Evolutionary conservation across 768 basidiomycete species (phyloP).

Genomic region (Pleurotus platypus): DNA sequence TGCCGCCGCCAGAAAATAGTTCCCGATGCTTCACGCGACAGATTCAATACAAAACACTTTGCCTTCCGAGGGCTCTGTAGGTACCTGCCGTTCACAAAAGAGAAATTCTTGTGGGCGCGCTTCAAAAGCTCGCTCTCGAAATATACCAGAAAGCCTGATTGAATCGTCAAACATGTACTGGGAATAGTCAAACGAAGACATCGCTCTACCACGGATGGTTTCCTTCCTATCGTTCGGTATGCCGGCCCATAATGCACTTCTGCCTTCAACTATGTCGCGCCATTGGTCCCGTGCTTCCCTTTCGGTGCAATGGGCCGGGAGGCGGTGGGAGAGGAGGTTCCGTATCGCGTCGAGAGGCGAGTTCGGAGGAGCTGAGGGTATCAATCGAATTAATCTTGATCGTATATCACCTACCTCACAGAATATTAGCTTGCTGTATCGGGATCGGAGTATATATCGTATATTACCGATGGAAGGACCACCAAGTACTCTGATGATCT

Average conservation of each 20-base stretch:
- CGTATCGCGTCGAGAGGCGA: conserved; percentile 75
- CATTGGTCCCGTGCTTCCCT: conserved; percentile 84
- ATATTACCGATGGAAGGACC: conserved; percentile 76
- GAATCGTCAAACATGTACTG: background rate
- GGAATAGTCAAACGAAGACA: background rate
- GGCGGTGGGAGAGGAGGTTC: conserved; percentile 72
- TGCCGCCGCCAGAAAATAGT: conserved; percentile 88
- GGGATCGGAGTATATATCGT: conserved; percentile 8
- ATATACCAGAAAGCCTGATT: conserved; percentile 85
- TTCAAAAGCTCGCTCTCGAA: conserved; percentile 87
- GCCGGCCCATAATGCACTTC: conserved; percentile 74
- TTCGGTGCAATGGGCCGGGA: conserved; percentile 67
- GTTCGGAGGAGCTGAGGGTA: conserved; percentile 56
- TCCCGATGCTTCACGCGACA: conserved; percentile 60
- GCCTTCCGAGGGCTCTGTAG: conserved; percentile 4
- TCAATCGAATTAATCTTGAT: conserved; percentile 84
- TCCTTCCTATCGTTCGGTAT: conserved; percentile 91
- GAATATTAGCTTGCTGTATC: background rate
- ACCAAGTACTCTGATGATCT: conserved; percentile 88
- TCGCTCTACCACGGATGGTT: conserved; percentile 69
- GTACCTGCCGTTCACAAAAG: conserved; percentile 86
- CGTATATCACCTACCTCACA: conserved; percentile 71
- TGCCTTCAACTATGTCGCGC: conserved; percentile 89
- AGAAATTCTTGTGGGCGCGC: conserved; percentile 91
- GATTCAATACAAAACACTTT: background rate